phyloP scores from a whole-genome alignment of 495 filamentous ascomycete genomes.

The Penicillium goetzii region DNA sequence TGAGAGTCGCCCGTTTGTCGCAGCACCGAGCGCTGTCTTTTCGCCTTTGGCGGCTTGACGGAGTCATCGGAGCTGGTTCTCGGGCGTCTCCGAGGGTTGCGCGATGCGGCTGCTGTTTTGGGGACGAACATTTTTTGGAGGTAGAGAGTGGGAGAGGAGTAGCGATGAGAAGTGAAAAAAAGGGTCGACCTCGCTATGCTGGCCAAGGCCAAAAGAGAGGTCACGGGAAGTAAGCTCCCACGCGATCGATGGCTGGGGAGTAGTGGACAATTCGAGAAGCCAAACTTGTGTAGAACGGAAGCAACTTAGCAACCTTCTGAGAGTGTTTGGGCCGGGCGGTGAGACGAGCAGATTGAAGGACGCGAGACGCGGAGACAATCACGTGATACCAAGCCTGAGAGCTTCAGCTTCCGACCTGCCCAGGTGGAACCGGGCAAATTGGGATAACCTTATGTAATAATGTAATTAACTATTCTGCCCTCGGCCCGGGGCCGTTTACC shows the following conservation, averaged over 20 bases:
- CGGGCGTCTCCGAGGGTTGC: conserved; percentile 68
- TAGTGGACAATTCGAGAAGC: neutral
- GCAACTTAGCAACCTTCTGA: neutral
- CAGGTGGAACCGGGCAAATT: no score
- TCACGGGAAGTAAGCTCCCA: neutral
- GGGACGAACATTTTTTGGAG: conserved; percentile 63
- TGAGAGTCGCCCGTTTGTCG: conserved; percentile 54
- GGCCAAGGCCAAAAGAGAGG: conserved; percentile 6
- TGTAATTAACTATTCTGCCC: no score
- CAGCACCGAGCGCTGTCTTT: conserved; percentile 69
- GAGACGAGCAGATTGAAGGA: neutral
- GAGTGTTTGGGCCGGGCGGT: conserved; percentile 3
- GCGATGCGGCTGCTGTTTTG: conserved; percentile 51
- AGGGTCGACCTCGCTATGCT: neutral
- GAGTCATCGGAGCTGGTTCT: conserved; percentile 68
- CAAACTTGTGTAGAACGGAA: neutral
- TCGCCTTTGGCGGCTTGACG: conserved; percentile 67
- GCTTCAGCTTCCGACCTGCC: neutral
- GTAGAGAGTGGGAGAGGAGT: neutral
- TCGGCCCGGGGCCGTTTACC: no score
- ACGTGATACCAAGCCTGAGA: neutral
- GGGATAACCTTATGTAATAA: no score
- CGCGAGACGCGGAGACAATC: neutral
- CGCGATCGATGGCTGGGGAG: neutral
- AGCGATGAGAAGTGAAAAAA: no score